Evolutionary conservation across 768 basidiomycete genomes (phyloP), one percentile per base, ranked within the genome.

Genomic region (Astraeus odoratus): DNA sequence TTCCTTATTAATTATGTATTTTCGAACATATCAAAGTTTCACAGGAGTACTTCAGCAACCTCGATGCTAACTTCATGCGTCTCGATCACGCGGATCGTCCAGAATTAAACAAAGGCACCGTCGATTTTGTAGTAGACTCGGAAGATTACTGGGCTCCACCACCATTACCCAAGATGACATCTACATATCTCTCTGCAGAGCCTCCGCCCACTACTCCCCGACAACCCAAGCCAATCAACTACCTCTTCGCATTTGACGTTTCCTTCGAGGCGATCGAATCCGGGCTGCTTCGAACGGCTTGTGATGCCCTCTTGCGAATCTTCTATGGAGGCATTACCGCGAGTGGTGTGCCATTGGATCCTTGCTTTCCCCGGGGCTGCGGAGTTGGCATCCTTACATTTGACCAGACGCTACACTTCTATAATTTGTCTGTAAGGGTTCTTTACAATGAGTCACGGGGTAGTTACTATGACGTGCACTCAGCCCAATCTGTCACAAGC

Each of bases 181-280:
- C 75, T 19, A 71, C 81, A 2, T 82, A 78, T 55, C 70, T 73
- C 43, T 72, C 78, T 10, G 51, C 72, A 2, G 70, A 75, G 19
- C 74, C 80, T 2, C 71, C 67, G 34, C 66, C 70, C 0, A 53
- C 66, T 10, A 73, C 73, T 1, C 59, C 64, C 12, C 75, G 81
- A 49, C 53, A 59, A 38, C 91, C 90, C 2, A 60, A 65, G 38
- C 77, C 87, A 0, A 69, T 97, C 62, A 74, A 80, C 39, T 83
- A 80, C 55, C 65, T 98, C n/a, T 94, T 98, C 53, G 83, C 81
- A 0, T 71, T 99, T 43, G 96, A 99, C 54, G 82, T 94, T 27
- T 86, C 86, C 8, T 64, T 67, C 46, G 80, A 81, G 12, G 74
- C 89, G 8, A 70, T 82, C 1, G 67, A 69, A 31, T 78, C 81